A percentile compares a stretch with the other conserved stretches of the same genome.
phyloP scores from a whole-genome alignment of 2,329 filamentous ascomycete genomes.

The Lojkania enalia region DNA sequence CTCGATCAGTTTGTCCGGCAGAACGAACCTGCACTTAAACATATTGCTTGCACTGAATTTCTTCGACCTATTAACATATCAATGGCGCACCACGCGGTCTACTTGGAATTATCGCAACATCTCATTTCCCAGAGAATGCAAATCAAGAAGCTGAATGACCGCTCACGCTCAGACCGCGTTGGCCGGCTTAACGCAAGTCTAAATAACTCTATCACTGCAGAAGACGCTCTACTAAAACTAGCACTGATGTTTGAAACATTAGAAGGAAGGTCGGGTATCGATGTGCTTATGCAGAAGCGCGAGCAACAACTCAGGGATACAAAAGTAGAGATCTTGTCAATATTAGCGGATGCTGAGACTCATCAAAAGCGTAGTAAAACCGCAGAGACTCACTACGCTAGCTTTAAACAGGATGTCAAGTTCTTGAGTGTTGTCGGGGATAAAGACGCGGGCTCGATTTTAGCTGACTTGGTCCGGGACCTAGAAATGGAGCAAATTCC shows the following conservation, averaged over 20 bases:
- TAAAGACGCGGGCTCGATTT: slow-evolving; percentile 11
- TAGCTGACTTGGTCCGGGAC: slow-evolving; percentile 14
- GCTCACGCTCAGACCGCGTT: slow-evolving; percentile 41
- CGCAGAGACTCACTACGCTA: slow-evolving; percentile 3
- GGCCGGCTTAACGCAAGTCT: slow-evolving; percentile 52
- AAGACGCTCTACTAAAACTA: slow-evolving; percentile 58
- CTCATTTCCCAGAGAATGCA: slow-evolving; percentile 57
- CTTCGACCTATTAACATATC: slow-evolving; percentile 51
- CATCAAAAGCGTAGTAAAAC: slow-evolving; percentile 1
- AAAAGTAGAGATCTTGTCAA: slow-evolving; percentile 15
- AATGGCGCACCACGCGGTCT: slow-evolving; percentile 55
- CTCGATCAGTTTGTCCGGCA: slow-evolving; percentile 56
- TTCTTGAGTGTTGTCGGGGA: slow-evolving; percentile 28
- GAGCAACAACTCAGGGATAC: slow-evolving; percentile 16
- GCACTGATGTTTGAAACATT: slow-evolving; percentile 31
- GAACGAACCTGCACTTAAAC: slow-evolving; percentile 37
- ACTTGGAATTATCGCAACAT: slow-evolving; percentile 59
- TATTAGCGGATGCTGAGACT: slow-evolving; percentile 24
- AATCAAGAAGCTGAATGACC: slow-evolving; percentile 44
- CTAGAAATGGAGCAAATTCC: slow-evolving; percentile 12
- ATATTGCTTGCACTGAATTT: slow-evolving; percentile 50
- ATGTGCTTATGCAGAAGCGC: slow-evolving; percentile 19
- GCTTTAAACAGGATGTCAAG: slow-evolving; percentile 24
- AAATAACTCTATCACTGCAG: slow-evolving; percentile 49
- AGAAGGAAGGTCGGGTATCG: slow-evolving; percentile 18